Percentiles rank a stretch among this genome's conserved stretches.
These are phyloP conservation scores for Coccomyxa sp. DNA, from an alignment of 139 green algal species.

Conservation along the genomic window DNA sequence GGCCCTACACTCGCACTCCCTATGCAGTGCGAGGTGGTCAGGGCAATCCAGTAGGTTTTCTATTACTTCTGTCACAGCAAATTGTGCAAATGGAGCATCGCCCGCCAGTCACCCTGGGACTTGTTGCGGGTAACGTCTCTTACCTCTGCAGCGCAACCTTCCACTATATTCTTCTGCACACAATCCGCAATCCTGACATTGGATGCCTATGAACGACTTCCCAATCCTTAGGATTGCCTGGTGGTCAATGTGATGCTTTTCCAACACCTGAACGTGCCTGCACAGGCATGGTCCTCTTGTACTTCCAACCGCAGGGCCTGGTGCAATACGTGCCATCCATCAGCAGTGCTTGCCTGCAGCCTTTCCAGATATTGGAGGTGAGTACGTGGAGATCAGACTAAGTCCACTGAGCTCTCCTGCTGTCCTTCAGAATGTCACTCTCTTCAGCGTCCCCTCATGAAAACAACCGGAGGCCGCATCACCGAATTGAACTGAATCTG, in stretches of 20 bases:
- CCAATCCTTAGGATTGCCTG: background rate
- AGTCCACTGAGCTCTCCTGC: background rate
- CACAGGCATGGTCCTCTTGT: constrained; percentile 33
- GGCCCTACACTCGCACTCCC: background rate
- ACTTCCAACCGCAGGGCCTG: constrained; percentile 12
- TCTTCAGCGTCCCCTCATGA: background rate
- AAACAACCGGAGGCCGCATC: background rate
- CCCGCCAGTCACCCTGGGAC: constrained; percentile 58
- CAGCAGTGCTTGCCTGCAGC: constrained; percentile 33
- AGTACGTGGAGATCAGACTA: background rate
- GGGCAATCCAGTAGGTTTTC: constrained; percentile 7
- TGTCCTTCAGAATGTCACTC: background rate
- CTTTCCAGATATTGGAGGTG: constrained; percentile 36
- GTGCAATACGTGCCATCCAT: constrained; percentile 27
- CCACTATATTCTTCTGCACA: background rate
- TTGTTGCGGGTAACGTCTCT: constrained; percentile 36
- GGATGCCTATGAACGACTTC: background rate
- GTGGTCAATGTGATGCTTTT: background rate
- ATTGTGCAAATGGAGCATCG: constrained; percentile 49
- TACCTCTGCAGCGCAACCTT: background rate
- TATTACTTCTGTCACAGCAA: constrained; percentile 41
- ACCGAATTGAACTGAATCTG: background rate
- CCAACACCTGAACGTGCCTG: background rate
- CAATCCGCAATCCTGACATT: background rate
- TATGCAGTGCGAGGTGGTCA: background rate